Evolutionary conservation across 2,329 filamentous ascomycete genomes (phyloP).

Genomic region (Phaeoacremonium minimum): DNA sequence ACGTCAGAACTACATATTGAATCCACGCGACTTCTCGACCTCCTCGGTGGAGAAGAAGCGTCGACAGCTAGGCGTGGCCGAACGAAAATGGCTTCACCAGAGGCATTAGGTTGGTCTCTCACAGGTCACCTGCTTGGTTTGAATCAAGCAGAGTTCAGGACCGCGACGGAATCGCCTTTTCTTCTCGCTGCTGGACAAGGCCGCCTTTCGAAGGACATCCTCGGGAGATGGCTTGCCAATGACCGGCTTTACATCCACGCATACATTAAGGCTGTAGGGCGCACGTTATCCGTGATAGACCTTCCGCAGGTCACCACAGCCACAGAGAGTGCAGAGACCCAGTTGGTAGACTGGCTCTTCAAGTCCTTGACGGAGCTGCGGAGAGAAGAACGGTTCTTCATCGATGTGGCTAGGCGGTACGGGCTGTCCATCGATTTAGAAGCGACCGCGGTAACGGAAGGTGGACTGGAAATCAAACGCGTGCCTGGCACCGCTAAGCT

Average conservation of each 20-base stretch:
- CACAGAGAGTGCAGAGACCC: slow-evolving; percentile 34
- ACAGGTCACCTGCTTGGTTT: slow-evolving; percentile 52
- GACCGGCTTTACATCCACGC: slow-evolving; percentile 68
- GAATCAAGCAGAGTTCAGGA: slow-evolving; percentile 38
- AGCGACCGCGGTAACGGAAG: slow-evolving; percentile 6
- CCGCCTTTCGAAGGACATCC: slow-evolving; percentile 46
- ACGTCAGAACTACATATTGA: too few species aligned
- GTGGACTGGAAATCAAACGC: not conserved
- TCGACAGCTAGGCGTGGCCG: too few species aligned
- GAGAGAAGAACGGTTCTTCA: slow-evolving; percentile 64
- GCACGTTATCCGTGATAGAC: slow-evolving; percentile 57
- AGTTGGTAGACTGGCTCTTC: slow-evolving; percentile 58
- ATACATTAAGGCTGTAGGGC: slow-evolving; percentile 64
- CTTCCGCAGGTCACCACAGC: slow-evolving; percentile 34
- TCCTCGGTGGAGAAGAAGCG: too few species aligned
- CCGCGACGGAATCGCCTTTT: slow-evolving; percentile 63
- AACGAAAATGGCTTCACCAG: too few species aligned
- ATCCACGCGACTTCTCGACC: too few species aligned
- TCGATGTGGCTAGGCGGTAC: slow-evolving; percentile 58
- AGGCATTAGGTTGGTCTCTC: slow-evolving; percentile 36
- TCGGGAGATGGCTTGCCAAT: slow-evolving; percentile 67
- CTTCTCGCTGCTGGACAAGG: slow-evolving; percentile 61
- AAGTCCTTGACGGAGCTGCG: slow-evolving; percentile 63
- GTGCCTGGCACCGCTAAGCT: slow-evolving; percentile 27
- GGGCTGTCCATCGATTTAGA: slow-evolving; percentile 43